A percentile compares a stretch with the other conserved stretches of the same genome.
phyloP scores from a whole-genome alignment of 2,329 filamentous ascomycete species.

The Pochonia chlamydosporia region DNA sequence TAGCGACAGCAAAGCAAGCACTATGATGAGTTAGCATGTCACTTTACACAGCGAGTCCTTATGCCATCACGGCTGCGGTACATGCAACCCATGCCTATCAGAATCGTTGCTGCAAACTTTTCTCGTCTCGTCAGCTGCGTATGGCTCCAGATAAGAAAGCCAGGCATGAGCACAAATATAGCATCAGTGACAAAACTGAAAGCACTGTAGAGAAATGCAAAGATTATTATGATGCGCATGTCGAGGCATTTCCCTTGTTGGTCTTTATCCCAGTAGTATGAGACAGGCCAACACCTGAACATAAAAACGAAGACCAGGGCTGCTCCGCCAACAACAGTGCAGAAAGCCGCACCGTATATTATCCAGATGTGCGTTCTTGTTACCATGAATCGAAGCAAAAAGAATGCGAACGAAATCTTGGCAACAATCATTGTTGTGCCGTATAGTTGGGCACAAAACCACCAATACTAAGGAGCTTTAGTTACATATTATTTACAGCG shows the following conservation, averaged over 20 bases:
- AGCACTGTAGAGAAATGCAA: constrained; percentile 46
- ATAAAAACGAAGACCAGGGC: constrained; percentile 35
- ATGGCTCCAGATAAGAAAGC: constrained; percentile 47
- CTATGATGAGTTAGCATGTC: too few species aligned
- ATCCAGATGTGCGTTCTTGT: constrained; percentile 25
- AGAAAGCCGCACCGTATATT: constrained; percentile 26
- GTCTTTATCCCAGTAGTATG: constrained; percentile 33
- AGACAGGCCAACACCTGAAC: constrained; percentile 33
- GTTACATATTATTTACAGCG: too few species aligned
- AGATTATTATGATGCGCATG: constrained; percentile 37
- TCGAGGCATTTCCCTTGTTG: constrained; percentile 30
- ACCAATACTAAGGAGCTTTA: constrained; percentile 23
- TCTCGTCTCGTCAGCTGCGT: constrained; percentile 47
- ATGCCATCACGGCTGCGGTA: too few species aligned
- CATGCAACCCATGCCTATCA: constrained; percentile 52
- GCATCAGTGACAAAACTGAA: constrained; percentile 45
- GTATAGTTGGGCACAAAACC: constrained; percentile 32
- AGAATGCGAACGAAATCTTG: constrained; percentile 35
- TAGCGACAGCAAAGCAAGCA: too few species aligned
- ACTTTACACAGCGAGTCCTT: too few species aligned
- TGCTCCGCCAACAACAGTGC: constrained; percentile 28
- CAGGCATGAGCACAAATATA: constrained; percentile 43
- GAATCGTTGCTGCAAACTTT: constrained; percentile 44
- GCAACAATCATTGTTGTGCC: constrained; percentile 28
- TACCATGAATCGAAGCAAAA: constrained; percentile 33